These are phyloP conservation scores for Amoebophrya sp. DNA, from an alignment of 169 alveolate species.

Conservation along the genomic window DNA sequence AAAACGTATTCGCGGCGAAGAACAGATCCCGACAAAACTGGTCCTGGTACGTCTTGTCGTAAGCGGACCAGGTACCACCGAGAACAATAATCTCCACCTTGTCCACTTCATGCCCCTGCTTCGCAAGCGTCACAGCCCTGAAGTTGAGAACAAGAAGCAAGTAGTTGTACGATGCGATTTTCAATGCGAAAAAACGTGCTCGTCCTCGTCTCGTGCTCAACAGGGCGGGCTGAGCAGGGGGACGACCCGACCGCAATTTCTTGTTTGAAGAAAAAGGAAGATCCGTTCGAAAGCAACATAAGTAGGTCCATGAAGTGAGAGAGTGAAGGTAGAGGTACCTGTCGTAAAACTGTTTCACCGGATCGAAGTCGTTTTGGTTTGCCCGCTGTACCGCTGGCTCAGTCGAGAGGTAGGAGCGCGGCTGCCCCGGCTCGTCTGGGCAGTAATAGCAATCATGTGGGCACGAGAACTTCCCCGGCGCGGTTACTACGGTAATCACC, in stretches of 20 bases:
- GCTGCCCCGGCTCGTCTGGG: constrained; percentile 90
- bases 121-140: constrained; percentile 73
- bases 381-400: constrained; percentile 90
- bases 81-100: constrained; percentile 78
- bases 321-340: not conserved
- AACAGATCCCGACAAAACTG: constrained; percentile 74
- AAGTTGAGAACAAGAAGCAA: too few species aligned
- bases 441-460: constrained; percentile 76
- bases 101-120: constrained; percentile 79
- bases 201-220: not conserved
- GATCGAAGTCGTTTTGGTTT: constrained; percentile 77
- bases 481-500: constrained; percentile 81
- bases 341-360: constrained; percentile 73
- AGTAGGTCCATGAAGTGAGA: not conserved
- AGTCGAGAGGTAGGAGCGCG: constrained; percentile 81
- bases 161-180: not conserved
- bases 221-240: not conserved
- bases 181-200: not conserved
- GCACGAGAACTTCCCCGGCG: constrained; percentile 82
- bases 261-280: not conserved
- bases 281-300: not conserved
- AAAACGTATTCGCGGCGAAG: constrained; percentile 71
- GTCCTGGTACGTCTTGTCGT: constrained; percentile 53
- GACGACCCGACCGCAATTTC: not conserved
- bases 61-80: constrained; percentile 85